A percentile compares a stretch with the other conserved stretches of the same genome.
phyloP scores from a whole-genome alignment of 192 early-diverging fungal species.

The Podila verticillata region DNA sequence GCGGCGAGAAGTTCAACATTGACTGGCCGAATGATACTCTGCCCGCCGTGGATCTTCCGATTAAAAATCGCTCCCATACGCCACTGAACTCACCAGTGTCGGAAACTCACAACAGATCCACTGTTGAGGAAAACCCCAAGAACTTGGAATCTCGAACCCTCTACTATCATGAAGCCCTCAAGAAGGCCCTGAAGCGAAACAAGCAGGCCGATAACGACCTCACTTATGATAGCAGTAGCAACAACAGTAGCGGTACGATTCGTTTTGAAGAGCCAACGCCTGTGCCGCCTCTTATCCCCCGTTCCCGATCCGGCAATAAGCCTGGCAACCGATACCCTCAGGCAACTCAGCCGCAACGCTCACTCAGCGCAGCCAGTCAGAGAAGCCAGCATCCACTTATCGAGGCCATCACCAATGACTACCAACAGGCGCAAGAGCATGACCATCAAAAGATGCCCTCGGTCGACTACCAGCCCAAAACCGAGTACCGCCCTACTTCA shows the following conservation, averaged over 20 bases:
- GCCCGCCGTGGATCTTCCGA: too few relatives aligned
- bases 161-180: conserved; percentile 38
- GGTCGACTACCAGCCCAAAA: not conserved
- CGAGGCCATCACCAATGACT: not conserved
- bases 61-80: too few relatives aligned
- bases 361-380: conserved; percentile 8
- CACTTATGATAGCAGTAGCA: not conserved
- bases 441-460: not conserved
- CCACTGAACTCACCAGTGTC: too few relatives aligned
- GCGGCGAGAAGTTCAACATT: too few relatives aligned
- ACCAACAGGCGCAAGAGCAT: not conserved
- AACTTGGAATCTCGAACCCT: conserved; percentile 19
- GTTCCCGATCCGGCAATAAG: not conserved
- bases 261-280: not conserved
- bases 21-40: too few relatives aligned
- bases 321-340: not conserved
- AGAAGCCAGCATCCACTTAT: conserved; percentile 1
- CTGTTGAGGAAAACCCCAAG: not conserved
- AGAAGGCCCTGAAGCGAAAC: conserved; percentile 26
- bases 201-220: not conserved
- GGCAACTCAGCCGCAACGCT: not conserved
- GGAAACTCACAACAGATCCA: not conserved
- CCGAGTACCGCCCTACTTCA: not conserved
- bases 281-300: not conserved
- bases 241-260: not conserved